A percentile compares a stretch with the other conserved stretches of the same genome.
Conservation (phyloP, 2,329 filamentous ascomycete species). For the Arthrobotrys megalospora region DNA sequence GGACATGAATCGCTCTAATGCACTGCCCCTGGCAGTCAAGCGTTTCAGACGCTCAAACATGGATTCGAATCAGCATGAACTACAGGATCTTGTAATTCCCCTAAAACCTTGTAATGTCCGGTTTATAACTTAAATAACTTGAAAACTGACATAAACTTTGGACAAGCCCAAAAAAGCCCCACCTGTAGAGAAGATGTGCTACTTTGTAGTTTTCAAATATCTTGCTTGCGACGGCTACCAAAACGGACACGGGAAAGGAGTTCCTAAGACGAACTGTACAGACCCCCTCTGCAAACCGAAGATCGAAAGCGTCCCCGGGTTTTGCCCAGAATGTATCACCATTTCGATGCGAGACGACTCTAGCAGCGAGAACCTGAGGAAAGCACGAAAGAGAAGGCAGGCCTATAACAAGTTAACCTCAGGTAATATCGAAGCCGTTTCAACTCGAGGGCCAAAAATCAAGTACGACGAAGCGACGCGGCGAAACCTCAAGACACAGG, state of each 20-base stretch:
- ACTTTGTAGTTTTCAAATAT: constrained; percentile 45
- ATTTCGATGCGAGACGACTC: constrained; percentile 41
- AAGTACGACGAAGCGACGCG: constrained; percentile 24
- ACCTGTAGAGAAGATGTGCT: constrained; percentile 37
- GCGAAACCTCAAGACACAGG: neutral
- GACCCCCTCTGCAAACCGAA: constrained; percentile 33
- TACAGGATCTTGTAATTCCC: constrained; percentile 16
- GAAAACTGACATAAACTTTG: neutral
- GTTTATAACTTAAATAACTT: neutral
- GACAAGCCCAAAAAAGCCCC: constrained; percentile 14
- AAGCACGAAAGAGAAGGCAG: constrained; percentile 11
- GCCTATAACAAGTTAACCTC: constrained; percentile 21
- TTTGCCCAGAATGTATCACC: constrained; percentile 47
- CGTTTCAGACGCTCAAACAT: constrained; percentile 21
- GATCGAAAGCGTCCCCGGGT: constrained; percentile 30
- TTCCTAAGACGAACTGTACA: constrained; percentile 31
- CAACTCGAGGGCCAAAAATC: neutral
- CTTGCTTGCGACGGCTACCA: constrained; percentile 36
- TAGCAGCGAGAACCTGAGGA: constrained; percentile 9
- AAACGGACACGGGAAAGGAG: constrained; percentile 39
- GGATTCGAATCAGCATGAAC: neutral
- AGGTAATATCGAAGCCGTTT: neutral
- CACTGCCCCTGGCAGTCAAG: neutral
- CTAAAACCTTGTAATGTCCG: neutral
- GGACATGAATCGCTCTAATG: constrained; percentile 31